Evolutionary conservation across 345 rosid genomes (phyloP).

Genomic region (Hibiscus tridactylites): DNA sequence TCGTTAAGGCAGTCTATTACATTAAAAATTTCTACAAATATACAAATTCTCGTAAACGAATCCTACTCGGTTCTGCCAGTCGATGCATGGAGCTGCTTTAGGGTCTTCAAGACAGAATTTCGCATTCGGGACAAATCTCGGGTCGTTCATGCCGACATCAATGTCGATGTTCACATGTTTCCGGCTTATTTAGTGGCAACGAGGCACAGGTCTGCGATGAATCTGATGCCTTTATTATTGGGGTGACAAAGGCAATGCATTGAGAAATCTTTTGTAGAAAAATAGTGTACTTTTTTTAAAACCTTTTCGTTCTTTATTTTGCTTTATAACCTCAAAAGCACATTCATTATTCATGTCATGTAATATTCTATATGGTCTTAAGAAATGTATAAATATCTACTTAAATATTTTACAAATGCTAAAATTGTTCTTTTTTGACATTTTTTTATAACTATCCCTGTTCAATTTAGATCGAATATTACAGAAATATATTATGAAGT

Average conservation of each 20-base stretch:
- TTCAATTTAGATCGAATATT: too few relatives aligned
- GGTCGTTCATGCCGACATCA: neutral
- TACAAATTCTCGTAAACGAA: neutral
- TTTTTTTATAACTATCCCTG: too few relatives aligned
- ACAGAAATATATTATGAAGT: too few relatives aligned
- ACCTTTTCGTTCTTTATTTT: neutral
- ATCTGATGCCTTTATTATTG: too few relatives aligned
- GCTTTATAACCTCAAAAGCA: neutral
- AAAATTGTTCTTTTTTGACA: neutral
- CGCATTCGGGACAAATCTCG: neutral
- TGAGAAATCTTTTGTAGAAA: too few relatives aligned
- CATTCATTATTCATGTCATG: neutral
- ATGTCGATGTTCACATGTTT: neutral
- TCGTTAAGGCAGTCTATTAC: slow-evolving; percentile 23
- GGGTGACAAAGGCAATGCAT: too few relatives aligned
- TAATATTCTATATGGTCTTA: neutral
- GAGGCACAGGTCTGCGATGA: too few relatives aligned
- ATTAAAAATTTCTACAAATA: neutral
- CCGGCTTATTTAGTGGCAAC: neutral
- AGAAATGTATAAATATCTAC: neutral
- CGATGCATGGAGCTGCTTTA: too few relatives aligned
- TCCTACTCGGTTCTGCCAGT: neutral
- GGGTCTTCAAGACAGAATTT: neutral
- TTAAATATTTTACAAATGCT: neutral
- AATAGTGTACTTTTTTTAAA: too few relatives aligned